Conservation (phyloP, 768 basidiomycete species). For the Lanmaoa rubissima region DNA sequence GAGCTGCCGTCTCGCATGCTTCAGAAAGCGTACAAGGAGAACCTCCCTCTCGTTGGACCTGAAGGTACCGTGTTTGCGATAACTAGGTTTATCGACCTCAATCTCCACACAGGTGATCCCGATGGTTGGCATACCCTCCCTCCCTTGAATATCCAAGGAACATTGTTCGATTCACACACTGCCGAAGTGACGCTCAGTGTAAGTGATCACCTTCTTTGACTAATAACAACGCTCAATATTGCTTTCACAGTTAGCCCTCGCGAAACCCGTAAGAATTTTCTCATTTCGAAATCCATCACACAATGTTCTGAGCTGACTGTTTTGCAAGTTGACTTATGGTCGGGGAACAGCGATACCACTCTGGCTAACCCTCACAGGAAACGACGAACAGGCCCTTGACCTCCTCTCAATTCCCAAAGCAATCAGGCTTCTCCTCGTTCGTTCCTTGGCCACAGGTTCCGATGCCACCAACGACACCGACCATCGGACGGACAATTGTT, state of each 20-base stretch:
- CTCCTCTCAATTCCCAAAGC: conserved; percentile 42
- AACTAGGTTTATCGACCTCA: not conserved
- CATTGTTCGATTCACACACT: conserved; percentile 32
- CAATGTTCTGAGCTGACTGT: not conserved
- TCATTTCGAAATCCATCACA: not conserved
- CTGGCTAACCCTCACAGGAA: conserved; percentile 42
- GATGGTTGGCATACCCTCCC: conserved; percentile 39
- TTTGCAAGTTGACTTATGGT: conserved; percentile 45
- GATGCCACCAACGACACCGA: conserved; percentile 42
- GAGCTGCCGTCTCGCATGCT: conserved; percentile 37
- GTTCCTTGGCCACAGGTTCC: conserved; percentile 48
- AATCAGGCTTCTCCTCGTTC: conserved; percentile 42
- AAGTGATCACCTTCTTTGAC: conserved; percentile 9
- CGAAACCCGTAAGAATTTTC: conserved; percentile 41
- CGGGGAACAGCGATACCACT: conserved; percentile 53
- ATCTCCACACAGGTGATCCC: conserved; percentile 30
- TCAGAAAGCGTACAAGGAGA: conserved; percentile 36
- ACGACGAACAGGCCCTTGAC: conserved; percentile 50
- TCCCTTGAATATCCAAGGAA: conserved; percentile 34
- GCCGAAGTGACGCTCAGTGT: conserved; percentile 34
- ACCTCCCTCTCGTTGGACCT: conserved; percentile 34
- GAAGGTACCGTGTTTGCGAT: conserved; percentile 16
- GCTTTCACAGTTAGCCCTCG: conserved; percentile 43
- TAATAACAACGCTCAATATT: not conserved
- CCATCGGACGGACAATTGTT: conserved; percentile 46